These are phyloP conservation scores for Boletus fagicola DNA, from an alignment of 768 basidiomycete genomes.

Conservation along the genomic window DNA sequence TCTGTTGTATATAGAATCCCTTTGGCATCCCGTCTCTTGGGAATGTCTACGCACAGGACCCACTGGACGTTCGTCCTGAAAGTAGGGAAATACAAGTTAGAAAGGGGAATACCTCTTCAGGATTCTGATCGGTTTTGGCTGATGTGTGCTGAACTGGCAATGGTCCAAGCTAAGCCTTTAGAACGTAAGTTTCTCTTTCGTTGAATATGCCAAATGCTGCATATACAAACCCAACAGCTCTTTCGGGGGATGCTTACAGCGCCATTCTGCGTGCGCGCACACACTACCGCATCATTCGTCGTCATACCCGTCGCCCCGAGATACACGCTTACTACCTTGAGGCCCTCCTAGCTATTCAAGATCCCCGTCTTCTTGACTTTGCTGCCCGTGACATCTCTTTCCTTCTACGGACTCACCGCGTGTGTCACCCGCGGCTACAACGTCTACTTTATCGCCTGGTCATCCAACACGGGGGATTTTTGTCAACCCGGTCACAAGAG, in stretches of 20 bases:
- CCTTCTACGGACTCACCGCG: constrained; percentile 33
- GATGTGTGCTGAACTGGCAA: constrained; percentile 47
- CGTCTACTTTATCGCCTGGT: constrained; percentile 44
- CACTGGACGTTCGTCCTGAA: constrained; percentile 53
- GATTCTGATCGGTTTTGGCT: constrained; percentile 62
- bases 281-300: constrained; percentile 42
- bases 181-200: constrained; percentile 16
- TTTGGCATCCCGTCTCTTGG: constrained; percentile 31
- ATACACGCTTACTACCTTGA: constrained; percentile 49
- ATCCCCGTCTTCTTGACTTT: constrained; percentile 29
- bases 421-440: constrained; percentile 37
- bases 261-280: constrained; percentile 35
- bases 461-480: constrained; percentile 23
- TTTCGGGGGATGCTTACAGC: constrained; percentile 7
- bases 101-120: constrained; percentile 31
- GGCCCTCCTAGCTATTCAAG: constrained; percentile 35
- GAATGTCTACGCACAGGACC: constrained; percentile 16
- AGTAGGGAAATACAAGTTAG: constrained; percentile 45
- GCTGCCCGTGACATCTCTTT: constrained; percentile 36
- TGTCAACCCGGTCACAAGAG: constrained; percentile 32
- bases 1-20: constrained; percentile 28
- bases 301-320: constrained; percentile 37
- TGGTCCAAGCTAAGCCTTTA: constrained; percentile 12
- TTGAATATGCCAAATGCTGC: constrained; percentile 2
- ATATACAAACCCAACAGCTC: constrained; percentile 12